Conservation (phyloP, 2,329 filamentous ascomycete genomes). For the Coniochaeta sp. region DNA sequence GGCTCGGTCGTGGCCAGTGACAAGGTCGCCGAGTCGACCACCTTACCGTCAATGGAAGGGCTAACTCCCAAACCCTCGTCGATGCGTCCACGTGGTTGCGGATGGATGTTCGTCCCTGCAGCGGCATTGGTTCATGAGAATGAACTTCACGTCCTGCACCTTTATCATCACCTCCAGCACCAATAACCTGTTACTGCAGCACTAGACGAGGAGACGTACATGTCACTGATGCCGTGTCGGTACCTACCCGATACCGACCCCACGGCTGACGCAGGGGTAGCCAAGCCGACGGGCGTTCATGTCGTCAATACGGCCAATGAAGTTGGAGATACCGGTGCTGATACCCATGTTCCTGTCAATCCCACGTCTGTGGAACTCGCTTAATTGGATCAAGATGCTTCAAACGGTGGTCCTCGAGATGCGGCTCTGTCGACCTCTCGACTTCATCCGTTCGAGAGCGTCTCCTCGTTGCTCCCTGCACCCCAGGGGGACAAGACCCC, state of each 20-base stretch:
- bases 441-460: not conserved
- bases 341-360: not conserved
- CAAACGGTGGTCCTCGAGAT: not conserved
- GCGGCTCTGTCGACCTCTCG: not conserved
- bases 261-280: not conserved
- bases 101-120: too few relatives aligned
- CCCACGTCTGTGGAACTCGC: not conserved
- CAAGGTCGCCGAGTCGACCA: too few relatives aligned
- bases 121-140: too few relatives aligned
- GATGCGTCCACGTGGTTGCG: too few relatives aligned
- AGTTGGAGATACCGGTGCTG: not conserved
- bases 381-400: not conserved
- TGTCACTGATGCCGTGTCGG: not conserved
- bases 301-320: not conserved
- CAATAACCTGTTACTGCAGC: too few relatives aligned
- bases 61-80: too few relatives aligned
- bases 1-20: too few relatives aligned
- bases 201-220: too few relatives aligned
- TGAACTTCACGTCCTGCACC: too few relatives aligned
- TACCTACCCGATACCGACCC: not conserved
- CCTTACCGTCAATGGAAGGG: too few relatives aligned
- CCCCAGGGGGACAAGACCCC: not conserved
- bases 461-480: too few relatives aligned
- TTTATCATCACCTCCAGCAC: too few relatives aligned
- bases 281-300: not conserved